These are phyloP conservation scores for Tylopilus sp. DNA, from an alignment of 768 basidiomycete species.

Conservation along the genomic window DNA sequence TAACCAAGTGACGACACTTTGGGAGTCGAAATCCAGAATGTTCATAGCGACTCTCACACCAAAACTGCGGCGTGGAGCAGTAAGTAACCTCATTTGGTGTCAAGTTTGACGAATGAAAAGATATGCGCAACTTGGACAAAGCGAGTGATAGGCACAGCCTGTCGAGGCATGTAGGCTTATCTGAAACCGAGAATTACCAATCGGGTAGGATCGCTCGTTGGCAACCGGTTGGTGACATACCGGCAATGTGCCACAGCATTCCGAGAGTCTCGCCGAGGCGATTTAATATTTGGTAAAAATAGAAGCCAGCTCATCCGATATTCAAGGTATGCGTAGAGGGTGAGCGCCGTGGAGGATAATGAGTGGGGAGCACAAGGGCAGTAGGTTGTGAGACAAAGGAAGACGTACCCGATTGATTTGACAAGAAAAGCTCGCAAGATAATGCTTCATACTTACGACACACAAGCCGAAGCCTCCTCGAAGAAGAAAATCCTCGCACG, in stretches of 20 bases:
- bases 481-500: constrained; percentile 12
- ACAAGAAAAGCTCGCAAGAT: neutral
- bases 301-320: neutral
- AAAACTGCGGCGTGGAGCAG: neutral
- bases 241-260: too few species aligned
- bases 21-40: too few species aligned
- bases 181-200: neutral
- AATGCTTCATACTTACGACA: constrained; percentile 1
- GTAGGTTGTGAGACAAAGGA: neutral
- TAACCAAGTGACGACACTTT: too few species aligned
- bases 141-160: neutral
- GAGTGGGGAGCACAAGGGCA: constrained; percentile 6
- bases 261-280: too few species aligned
- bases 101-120: neutral
- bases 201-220: neutral
- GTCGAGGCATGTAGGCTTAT: neutral
- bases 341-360: neutral
- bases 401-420: neutral
- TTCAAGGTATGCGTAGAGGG: constrained; percentile 6
- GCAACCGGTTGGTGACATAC: neutral
- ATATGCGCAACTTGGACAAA: neutral
- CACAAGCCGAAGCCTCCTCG: neutral
- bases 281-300: neutral
- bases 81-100: neutral
- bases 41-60: neutral